Evolutionary conservation across 495 filamentous ascomycete species (phyloP), one percentile per base, ranked within the genome.

Genomic region (Penicillium coffeae): DNA sequence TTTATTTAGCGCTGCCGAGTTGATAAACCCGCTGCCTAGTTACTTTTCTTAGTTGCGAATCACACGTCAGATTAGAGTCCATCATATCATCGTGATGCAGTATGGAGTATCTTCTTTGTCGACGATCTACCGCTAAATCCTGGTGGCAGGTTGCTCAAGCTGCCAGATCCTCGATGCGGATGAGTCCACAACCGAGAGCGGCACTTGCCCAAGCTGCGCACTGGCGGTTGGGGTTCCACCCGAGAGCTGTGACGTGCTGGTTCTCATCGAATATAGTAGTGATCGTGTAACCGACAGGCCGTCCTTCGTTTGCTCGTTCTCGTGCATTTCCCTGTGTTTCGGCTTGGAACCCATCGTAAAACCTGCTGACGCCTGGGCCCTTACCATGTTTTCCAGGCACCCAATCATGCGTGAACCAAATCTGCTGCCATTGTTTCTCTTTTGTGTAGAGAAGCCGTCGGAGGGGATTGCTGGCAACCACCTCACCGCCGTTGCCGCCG

Each of bases 121-220:
- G 40, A 48, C 39, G 19, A 36, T 38, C n/a, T 47, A 43, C 48
- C 40, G 39, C 22, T n/a, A 40, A 10, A 9, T 22, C 40, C 20
- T 30, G 34, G 38, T 43, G 37, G 44, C 38, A 59, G 42, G 32
- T 44, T 36, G 39, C 30, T 39, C 44, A 76, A 22, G 78, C 63
- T 9, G 78, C 76, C 40, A 88, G 46, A 75, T 88, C 83, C 62
- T 88, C 82, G n/a, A 87, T 76, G 51, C 85, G 76, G 21, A 87
- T 54, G 48, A 88, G 61, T 10, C 85, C 84, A 63, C 74, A 79
- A 5, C 74, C 83, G 67, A 78, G 68, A 5, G 75, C 84, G 18
- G 80, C 84, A 21, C 74, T 74, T 3, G 81, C 81, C 85, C 83
- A 88, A 6, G 78, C 82, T 8, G 83, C 83, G 62, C 67, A 82